Evolutionary conservation across 176 grass and related monocot genomes (phyloP), one percentile per base, ranked within the genome.

Genomic region (Pontederia crassipes): DNA sequence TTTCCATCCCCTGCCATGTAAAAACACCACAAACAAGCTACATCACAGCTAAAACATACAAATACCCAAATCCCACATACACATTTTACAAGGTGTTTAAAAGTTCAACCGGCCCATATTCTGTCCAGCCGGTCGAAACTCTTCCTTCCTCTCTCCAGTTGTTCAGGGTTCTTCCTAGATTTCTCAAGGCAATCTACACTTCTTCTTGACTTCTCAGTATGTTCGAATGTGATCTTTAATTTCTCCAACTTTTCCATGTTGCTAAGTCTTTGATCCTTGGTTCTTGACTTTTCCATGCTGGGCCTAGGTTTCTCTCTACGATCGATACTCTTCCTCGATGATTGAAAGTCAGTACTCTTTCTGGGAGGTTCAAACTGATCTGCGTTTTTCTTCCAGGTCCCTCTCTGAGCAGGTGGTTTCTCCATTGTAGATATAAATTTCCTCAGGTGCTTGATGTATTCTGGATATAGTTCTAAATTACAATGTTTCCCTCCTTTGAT

Each of bases 401-500:
- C 67, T 72, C 78, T 84, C 12, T 82, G 60, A 50, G 77, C 78
- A 64, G 75, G 77, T 17, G 89, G 72, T 61, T 89, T 95, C 66
- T 95, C 82, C 17, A 95, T 74, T 17, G 57, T 81, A 55, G 81
- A 62, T 17, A 95, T 35, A 55, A 95, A 95, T 50, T 83, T 95
- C 67, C 76, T 86, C 17, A 95, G 82, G 53, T 89, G 90, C 47
- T 68, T 80, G 55, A 95, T 70, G 61, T 89, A 95, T 55, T 95
- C 85, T n/a, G 90, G 90, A 49, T 81, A 95, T 47, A 95, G 82
- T 71, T 95, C 90, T 58, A 89, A 76, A 67, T 95, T 81, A 68
- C 90, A 89, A 72, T 95, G 90, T 49, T 95, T 89, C 24, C 90
- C 90, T 28, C 90, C 90, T 74, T 74, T 86, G 2, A 95, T 65